Percentiles rank a stretch among this genome's conserved stretches.
phyloP scores from a whole-genome alignment of 202 grass and related monocot genomes.

The Dendrocalamus latiflorus region DNA sequence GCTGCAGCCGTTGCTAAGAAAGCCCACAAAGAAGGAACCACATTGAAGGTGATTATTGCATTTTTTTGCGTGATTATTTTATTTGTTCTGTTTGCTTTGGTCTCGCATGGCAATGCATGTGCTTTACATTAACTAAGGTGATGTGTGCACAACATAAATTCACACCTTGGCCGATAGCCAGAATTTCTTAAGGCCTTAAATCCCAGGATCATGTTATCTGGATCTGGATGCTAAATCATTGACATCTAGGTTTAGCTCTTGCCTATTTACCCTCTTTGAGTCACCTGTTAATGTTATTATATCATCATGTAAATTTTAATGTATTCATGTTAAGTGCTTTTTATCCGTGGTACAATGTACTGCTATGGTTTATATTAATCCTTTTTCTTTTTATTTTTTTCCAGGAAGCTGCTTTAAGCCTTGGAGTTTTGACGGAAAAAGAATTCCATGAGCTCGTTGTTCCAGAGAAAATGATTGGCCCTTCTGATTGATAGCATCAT shows the following conservation, averaged over 20 bases:
- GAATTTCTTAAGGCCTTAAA: not conserved
- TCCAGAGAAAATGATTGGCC: constrained; percentile 95
- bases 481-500: constrained; percentile 46
- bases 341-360: not conserved
- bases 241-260: not conserved
- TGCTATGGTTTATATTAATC: not conserved
- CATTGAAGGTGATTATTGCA: constrained; percentile 69
- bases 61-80: constrained; percentile 40
- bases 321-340: not conserved
- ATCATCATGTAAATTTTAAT: constrained; percentile 4
- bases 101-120: not conserved
- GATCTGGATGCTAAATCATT: not conserved
- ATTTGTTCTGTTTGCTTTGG: constrained; percentile 8
- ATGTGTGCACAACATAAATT: not conserved
- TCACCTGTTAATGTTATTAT: not conserved
- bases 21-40: constrained; percentile 99
- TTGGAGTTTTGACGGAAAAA: constrained; percentile 72
- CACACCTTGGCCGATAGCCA: not conserved
- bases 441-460: constrained; percentile 92
- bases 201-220: not conserved
- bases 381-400: constrained; percentile 14
- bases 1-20: constrained; percentile 98
- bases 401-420: constrained; percentile 76
- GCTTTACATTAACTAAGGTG: not conserved
- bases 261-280: not conserved